Conservation (phyloP, 495 filamentous ascomycete species). For the Penicillium tannophilum region DNA sequence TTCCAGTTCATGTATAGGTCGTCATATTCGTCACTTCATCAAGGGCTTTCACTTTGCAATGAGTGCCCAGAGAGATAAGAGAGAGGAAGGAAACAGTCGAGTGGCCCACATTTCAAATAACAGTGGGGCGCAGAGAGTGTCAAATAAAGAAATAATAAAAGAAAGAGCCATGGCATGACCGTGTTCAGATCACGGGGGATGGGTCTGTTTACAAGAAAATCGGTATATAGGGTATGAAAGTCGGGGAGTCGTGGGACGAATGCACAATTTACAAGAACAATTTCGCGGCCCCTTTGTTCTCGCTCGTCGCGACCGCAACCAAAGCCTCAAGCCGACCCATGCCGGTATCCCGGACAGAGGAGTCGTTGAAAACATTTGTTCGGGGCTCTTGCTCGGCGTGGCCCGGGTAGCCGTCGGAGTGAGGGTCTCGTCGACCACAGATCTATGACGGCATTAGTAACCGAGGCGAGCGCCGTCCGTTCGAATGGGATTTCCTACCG, state of each 20-base stretch:
- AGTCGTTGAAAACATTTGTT: conserved; percentile 33
- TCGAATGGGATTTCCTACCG: conserved; percentile 43
- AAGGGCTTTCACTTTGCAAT: conserved; percentile 16
- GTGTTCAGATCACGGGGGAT: background rate
- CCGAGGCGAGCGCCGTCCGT: conserved; percentile 31
- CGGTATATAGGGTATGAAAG: conserved; percentile 3
- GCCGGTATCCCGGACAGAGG: conserved; percentile 40
- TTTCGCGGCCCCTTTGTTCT: conserved; percentile 62
- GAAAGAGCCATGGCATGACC: conserved; percentile 10
- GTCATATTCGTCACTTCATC: conserved; percentile 48
- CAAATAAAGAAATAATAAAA: background rate
- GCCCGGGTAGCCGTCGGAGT: conserved; percentile 37
- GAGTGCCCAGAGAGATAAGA: conserved; percentile 9
- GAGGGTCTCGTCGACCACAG: conserved; percentile 39
- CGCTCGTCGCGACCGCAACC: conserved; percentile 86
- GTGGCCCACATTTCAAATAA: conserved; percentile 3
- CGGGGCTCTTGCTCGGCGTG: conserved; percentile 37
- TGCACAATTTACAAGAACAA: conserved; percentile 37
- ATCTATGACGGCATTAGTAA: conserved; percentile 48
- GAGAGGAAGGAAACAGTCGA: background rate
- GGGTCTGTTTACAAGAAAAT: background rate
- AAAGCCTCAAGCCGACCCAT: conserved; percentile 80
- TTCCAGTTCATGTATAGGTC: conserved; percentile 42
- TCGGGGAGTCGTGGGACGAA: background rate
- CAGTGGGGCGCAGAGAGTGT: conserved; percentile 1